These are phyloP conservation scores for Penicillium sp. DNA, from an alignment of 2,329 filamentous ascomycete species.

Conservation along the genomic window DNA sequence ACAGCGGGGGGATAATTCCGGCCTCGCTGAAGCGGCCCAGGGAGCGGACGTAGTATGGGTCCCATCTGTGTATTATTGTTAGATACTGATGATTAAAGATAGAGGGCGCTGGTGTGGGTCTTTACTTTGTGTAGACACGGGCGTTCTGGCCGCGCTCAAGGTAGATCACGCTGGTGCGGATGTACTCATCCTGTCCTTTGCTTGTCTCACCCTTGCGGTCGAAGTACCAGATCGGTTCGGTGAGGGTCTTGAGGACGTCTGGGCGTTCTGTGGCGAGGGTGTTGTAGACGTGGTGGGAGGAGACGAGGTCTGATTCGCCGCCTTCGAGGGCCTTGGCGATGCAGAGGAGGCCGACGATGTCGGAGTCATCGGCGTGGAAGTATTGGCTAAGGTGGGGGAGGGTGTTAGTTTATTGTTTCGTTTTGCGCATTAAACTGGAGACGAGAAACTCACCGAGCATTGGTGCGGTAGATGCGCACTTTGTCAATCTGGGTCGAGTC, in stretches of 20 bases:
- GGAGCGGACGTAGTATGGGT: slow-evolving; percentile 82
- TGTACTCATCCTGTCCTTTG: slow-evolving; percentile 71
- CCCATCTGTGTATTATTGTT: slow-evolving; percentile 54
- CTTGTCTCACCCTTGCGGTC: slow-evolving; percentile 84
- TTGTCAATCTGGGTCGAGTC: slow-evolving; percentile 78
- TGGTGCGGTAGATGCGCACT: slow-evolving; percentile 86
- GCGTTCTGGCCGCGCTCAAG: slow-evolving; percentile 66
- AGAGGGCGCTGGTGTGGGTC: slow-evolving; percentile 13
- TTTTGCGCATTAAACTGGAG: background rate
- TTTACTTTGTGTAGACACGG: slow-evolving; percentile 70
- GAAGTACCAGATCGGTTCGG: slow-evolving; percentile 83
- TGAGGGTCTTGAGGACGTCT: slow-evolving; percentile 72
- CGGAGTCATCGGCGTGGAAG: slow-evolving; percentile 80
- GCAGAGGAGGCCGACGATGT: slow-evolving; percentile 81
- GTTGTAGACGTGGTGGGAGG: slow-evolving; percentile 79
- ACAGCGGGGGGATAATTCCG: slow-evolving; percentile 71
- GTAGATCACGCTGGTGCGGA: slow-evolving; percentile 70
- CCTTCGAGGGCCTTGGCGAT: slow-evolving; percentile 74
- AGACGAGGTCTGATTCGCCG: slow-evolving; percentile 80
- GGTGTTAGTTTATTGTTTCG: background rate
- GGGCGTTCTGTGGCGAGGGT: slow-evolving; percentile 70
- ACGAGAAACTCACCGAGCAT: slow-evolving; percentile 55
- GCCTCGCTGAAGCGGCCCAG: slow-evolving; percentile 70
- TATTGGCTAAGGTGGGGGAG: slow-evolving; percentile 56
- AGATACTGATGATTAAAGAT: background rate